phyloP scores from a whole-genome alignment of 441 rosid genomes.

The Adansonia gregorii region DNA sequence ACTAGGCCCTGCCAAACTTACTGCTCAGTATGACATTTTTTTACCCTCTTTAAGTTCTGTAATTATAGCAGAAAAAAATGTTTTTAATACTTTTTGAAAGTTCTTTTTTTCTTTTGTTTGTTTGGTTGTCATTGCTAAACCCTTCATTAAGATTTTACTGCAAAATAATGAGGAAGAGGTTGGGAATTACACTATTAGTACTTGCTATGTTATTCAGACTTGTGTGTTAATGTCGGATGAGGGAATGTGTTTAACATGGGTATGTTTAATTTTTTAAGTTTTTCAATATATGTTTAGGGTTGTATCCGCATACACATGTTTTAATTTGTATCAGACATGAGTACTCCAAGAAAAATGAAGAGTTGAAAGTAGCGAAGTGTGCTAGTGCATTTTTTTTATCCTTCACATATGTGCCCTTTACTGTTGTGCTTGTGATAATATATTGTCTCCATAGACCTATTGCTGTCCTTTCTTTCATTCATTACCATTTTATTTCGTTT shows the following conservation, averaged over 20 bases:
- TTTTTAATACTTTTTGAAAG: not conserved
- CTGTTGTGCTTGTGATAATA: conserved; percentile 7
- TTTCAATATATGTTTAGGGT: too few species aligned
- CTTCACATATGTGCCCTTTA: not conserved
- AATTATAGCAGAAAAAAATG: not conserved
- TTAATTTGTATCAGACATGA: too few species aligned
- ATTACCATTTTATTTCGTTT: not conserved
- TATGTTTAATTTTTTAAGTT: too few species aligned
- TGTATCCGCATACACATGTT: too few species aligned
- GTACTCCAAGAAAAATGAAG: too few species aligned
- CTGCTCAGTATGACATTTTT: conserved; percentile 54
- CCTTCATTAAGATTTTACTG: not conserved
- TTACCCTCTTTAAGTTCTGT: not conserved
- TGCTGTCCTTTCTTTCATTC: not conserved
- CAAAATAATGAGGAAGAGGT: not conserved
- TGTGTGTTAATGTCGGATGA: too few species aligned
- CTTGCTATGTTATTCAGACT: too few species aligned
- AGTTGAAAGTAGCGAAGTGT: not conserved
- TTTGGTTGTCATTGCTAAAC: not conserved
- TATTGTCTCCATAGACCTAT: not conserved
- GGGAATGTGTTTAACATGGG: too few species aligned
- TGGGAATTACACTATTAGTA: not conserved
- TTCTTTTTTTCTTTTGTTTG: not conserved
- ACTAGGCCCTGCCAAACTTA: conserved; percentile 82
- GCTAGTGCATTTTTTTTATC: not conserved